Evolutionary conservation across 78 protist species (phyloP), one percentile per base, ranked within the genome.

Genomic region (Dictyostelium intermedium): DNA sequence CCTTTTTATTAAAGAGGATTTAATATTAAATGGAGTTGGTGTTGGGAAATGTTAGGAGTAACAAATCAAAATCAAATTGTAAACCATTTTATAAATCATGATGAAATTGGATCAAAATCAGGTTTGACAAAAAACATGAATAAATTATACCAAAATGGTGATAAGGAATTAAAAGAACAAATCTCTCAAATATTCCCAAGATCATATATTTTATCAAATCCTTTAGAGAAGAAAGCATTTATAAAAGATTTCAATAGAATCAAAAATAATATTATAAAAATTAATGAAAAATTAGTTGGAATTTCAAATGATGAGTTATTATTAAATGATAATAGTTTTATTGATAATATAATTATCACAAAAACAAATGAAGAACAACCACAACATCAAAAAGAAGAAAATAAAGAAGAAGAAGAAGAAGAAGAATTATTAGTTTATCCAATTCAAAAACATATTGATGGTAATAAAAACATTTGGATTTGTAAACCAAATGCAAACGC

Each of bases 391-490:
- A 13, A 53, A 7, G 5, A 2, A 16, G 69, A 80, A 47, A 80
- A 8, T 4, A 69, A 80, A 27, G 72, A 80, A 25, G 34, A 79
- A 18, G 43, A 45, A 27, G 8, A 30, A 35, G 43, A 30, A 8
- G 25, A 25, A 30, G 69, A 76, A 27, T 66, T 53, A 18, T 9
- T 34, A 32, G 45, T 84, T 1, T 84, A 84, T 73, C 83, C 91
- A 35, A 7, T 7, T 11, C 95, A 82, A 53, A 78, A 91, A 23
- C 73, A 30, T n/a, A 83, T 81, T 3, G 95, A 91, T 91, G 89
- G 95, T 41, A 63, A 69, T 41, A 37, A 84, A 39, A 83, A 91
- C 47, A 77, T 85, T 69, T 92, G 96, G 95, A 91, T 91, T 83
- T 83, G 74, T 37, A 91, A 91, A 77, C 95, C 95, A 70, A 34